Evolutionary conservation across 1,139 yeast species (phyloP), one percentile per base, ranked within the genome.

Genomic region (Pichia sp.): DNA sequence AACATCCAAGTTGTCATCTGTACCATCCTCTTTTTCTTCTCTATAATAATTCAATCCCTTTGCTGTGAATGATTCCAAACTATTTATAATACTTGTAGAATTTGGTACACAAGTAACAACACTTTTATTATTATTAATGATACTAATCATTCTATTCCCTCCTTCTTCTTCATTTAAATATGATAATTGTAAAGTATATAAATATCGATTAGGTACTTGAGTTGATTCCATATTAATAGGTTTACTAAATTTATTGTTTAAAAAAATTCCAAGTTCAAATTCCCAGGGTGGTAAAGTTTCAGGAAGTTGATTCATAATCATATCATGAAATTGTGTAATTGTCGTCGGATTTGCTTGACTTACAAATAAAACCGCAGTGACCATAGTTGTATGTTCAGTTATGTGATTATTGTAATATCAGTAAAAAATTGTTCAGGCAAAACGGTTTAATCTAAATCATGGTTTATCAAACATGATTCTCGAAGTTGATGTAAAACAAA

Each of bases 251-350:
- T 74, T 75, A 61, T 84, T 85, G 62, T 83, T 84, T 45, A 87
- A 69, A 64, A 79, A 84, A 48, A 85, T 77, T 60, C 81, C 81
- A 64, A 83, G 76, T 49, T 76, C 83, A 62, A 84, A 81, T 53
- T 69, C 71, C 91, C 91, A 85, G 53, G 78, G 73, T 2, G 87
- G 86, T 43, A 76, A 70, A 2, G 75, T 62, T 18, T 76, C 72
- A 0, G 90, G 88, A 30, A 83, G 71, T 55, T 80, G 82, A 60
- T 84, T 84, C 19, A 83, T 76, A 18, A 85, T 73, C 57, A 78
- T 79, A 64, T 85, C 91, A 59, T 83, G 87, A 59, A 84, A 76
- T 53, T 79, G 79, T 0, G 84, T 73, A 44, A 85, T 83, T 4
- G 85, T 78, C 38, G 84, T 83, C 2, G 87, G 85, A 7, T 81